Percentiles rank a stretch among this genome's conserved stretches.
Evolutionary conservation across 768 basidiomycete species (phyloP).

Genomic region (Nevesoporus exiguus): DNA sequence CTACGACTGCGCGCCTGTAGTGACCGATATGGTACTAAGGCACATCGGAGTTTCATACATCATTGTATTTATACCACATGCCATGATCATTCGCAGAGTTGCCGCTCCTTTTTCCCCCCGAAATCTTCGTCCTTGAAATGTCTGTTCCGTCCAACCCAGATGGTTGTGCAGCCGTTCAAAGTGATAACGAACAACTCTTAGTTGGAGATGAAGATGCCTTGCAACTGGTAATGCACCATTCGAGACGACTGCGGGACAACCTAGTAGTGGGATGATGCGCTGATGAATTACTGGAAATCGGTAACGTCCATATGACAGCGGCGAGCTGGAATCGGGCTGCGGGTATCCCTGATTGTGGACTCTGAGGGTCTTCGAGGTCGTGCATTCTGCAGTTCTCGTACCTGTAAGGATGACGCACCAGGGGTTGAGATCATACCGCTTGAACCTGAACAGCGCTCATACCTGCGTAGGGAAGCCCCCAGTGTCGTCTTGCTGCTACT

Average conservation of each 20-base stretch:
- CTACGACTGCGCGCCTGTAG: conserved; percentile 1
- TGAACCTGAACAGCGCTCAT: conserved; percentile 96
- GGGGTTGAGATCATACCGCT: conserved; percentile 97
- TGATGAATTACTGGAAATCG: conserved; percentile 41
- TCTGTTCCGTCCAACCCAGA: conserved; percentile 16
- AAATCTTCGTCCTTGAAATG: conserved; percentile 15
- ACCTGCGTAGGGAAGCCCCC: conserved; percentile 98
- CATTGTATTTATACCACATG: conserved; percentile 32
- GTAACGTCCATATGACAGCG: conserved; percentile 69
- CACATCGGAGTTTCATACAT: conserved; percentile 25
- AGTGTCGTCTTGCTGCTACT: conserved; percentile 53
- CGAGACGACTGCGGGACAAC: conserved; percentile 26
- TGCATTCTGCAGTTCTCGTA: conserved; percentile 8
- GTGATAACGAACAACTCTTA: conserved; percentile 25
- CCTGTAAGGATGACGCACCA: conserved; percentile 33
- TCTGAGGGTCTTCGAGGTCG: conserved; percentile 7
- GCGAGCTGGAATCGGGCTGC: conserved; percentile 76
- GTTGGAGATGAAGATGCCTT: conserved; percentile 45
- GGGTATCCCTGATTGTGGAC: conserved; percentile 69
- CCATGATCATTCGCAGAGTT: background rate
- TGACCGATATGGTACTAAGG: background rate
- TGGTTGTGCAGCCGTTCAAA: conserved; percentile 12
- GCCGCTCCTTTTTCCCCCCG: background rate
- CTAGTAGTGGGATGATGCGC: conserved; percentile 28
- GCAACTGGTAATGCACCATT: conserved; percentile 51